phyloP scores from a whole-genome alignment of 352 stramenopile species.

The Globisporangium nagaii region DNA sequence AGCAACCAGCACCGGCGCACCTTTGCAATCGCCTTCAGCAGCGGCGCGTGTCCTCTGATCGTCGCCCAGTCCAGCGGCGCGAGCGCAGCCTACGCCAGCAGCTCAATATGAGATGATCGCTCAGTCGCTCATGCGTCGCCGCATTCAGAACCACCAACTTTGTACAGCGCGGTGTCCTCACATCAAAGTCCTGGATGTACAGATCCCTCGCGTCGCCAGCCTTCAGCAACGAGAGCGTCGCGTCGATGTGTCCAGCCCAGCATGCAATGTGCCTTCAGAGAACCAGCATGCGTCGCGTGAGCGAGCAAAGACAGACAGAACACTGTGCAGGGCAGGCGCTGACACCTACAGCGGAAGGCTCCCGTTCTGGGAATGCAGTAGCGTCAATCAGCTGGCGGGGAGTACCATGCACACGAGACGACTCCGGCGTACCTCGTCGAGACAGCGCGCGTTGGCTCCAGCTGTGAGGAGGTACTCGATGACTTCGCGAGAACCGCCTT shows the following conservation, averaged over 20 bases:
- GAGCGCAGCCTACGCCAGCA: constrained; percentile 17
- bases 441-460: constrained; percentile 38
- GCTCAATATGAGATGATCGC: not conserved
- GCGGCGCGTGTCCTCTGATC: constrained; percentile 32
- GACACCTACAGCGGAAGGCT: constrained; percentile 54
- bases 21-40: constrained; percentile 54
- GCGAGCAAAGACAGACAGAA: not conserved
- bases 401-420: too few species aligned
- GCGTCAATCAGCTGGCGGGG: too few species aligned
- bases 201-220: constrained; percentile 49
- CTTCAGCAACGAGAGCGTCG: constrained; percentile 39
- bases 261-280: constrained; percentile 49
- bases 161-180: constrained; percentile 10
- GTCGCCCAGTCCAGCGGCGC: constrained; percentile 56
- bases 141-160: too few species aligned
- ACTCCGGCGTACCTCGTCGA: constrained; percentile 58
- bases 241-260: constrained; percentile 60
- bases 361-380: constrained; percentile 31
- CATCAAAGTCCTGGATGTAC: constrained; percentile 67
- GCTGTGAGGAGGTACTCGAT: constrained; percentile 49
- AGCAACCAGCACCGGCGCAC: constrained; percentile 6
- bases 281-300: not conserved
- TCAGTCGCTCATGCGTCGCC: too few species aligned
- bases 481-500: constrained; percentile 39
- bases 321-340: not conserved